phyloP scores from a whole-genome alignment of 129 eudicot species.

The Flaveria trinervia region DNA sequence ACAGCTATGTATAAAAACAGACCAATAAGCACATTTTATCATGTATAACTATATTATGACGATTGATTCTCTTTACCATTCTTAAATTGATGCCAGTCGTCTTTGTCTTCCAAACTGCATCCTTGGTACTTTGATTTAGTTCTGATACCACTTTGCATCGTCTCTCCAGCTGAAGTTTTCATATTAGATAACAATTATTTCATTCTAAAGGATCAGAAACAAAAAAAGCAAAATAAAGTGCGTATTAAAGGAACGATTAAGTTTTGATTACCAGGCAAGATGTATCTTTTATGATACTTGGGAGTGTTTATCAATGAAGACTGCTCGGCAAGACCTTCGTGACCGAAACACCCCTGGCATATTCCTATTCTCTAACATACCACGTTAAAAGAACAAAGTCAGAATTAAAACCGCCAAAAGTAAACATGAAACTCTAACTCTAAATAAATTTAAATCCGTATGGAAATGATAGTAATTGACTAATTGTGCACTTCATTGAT shows the following conservation, averaged over 20 bases:
- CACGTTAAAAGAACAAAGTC: neutral
- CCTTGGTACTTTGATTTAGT: conserved; percentile 64
- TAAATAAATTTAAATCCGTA: neutral
- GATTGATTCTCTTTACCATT: conserved; percentile 43
- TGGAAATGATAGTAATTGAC: neutral
- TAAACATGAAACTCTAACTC: too few species aligned
- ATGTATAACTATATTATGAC: too few species aligned
- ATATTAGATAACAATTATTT: conserved; percentile 2
- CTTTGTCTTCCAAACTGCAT: conserved; percentile 68
- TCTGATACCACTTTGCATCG: conserved; percentile 55
- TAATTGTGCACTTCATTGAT: neutral
- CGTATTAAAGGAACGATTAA: neutral
- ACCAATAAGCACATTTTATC: too few species aligned
- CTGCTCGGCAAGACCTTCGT: conserved; percentile 75
- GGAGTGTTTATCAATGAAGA: conserved; percentile 68
- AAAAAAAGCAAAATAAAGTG: too few species aligned
- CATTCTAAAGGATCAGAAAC: neutral
- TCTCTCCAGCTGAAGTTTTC: conserved; percentile 59
- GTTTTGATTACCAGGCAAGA: conserved; percentile 62
- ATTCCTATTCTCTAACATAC: conserved; percentile 57
- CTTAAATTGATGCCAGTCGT: conserved; percentile 72
- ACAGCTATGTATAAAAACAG: conserved; percentile 44
- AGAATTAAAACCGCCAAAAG: neutral
- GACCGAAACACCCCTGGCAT: conserved; percentile 74
- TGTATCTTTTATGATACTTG: conserved; percentile 75